A percentile compares a stretch with the other conserved stretches of the same genome.
Conservation (phyloP, 257 asterid species). For the Solanum lycopersicoides region DNA sequence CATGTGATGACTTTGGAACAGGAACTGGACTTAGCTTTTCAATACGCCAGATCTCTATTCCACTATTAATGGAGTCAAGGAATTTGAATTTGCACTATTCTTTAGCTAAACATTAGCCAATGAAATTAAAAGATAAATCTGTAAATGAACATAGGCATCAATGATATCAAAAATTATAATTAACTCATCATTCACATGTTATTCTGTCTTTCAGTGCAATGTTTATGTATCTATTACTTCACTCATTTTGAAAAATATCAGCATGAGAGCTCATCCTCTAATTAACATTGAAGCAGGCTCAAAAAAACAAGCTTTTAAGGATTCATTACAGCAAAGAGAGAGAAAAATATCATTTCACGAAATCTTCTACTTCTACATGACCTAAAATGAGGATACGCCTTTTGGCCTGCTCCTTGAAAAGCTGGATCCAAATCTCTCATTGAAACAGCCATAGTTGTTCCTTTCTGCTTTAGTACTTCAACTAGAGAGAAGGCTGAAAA, state of each 20-base stretch:
- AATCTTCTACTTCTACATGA: not conserved
- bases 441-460: conserved; percentile 69
- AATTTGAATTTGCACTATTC: conserved; percentile 2
- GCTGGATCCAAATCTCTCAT: conserved; percentile 88
- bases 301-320: not conserved
- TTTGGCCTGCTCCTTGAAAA: conserved; percentile 94
- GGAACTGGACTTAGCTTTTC: conserved; percentile 70
- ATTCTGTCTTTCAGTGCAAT: not conserved
- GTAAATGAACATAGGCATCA: not conserved
- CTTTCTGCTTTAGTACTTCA: conserved; percentile 1
- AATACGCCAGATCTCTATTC: conserved; percentile 89
- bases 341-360: not conserved
- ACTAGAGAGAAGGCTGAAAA: conserved; percentile 29
- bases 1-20: conserved; percentile 59
- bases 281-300: not conserved
- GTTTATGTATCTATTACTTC: not conserved
- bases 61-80: conserved; percentile 63
- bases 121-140: not conserved
- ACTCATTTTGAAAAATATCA: not conserved
- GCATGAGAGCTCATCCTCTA: not conserved
- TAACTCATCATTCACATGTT: not conserved
- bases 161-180: not conserved
- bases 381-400: conserved; percentile 71
- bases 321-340: not conserved
- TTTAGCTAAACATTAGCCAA: conserved; percentile 3